phyloP scores from a whole-genome alignment of 257 asterid species.

The Solanum neorickii region DNA sequence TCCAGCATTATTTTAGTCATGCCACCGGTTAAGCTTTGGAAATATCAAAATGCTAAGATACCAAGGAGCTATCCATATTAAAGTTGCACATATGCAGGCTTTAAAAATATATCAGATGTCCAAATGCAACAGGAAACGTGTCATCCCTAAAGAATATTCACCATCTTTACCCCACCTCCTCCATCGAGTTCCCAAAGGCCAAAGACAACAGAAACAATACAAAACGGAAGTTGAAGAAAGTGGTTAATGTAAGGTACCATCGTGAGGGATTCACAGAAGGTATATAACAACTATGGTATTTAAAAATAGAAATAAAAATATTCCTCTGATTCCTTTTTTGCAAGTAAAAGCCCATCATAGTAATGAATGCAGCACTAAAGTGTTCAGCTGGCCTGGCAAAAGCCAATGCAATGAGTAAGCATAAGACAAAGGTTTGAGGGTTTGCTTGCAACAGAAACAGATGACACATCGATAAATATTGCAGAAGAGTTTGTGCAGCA shows the following conservation, averaged over 20 bases:
- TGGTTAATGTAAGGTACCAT: not conserved
- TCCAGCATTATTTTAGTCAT: not conserved
- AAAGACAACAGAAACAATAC: not conserved
- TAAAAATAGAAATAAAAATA: not conserved
- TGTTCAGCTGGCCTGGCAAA: not conserved
- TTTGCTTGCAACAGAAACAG: not conserved
- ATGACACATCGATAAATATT: not conserved
- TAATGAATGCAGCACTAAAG: not conserved
- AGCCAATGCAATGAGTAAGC: not conserved
- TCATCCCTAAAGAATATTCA: not conserved
- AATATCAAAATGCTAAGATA: not conserved
- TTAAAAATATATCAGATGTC: not conserved
- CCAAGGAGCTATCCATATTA: not conserved
- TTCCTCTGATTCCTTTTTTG: not conserved
- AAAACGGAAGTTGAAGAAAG: not conserved
- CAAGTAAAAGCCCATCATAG: not conserved
- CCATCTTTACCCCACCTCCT: not conserved
- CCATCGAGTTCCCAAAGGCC: not conserved
- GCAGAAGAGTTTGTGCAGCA: not conserved
- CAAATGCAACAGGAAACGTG: not conserved
- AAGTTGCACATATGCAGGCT: not conserved
- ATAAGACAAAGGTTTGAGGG: not conserved
- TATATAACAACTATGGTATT: not conserved
- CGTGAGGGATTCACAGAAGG: not conserved
- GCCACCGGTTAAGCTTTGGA: not conserved